Evolutionary conservation across 345 rosid species (phyloP).

Genomic region (Salix viminalis): DNA sequence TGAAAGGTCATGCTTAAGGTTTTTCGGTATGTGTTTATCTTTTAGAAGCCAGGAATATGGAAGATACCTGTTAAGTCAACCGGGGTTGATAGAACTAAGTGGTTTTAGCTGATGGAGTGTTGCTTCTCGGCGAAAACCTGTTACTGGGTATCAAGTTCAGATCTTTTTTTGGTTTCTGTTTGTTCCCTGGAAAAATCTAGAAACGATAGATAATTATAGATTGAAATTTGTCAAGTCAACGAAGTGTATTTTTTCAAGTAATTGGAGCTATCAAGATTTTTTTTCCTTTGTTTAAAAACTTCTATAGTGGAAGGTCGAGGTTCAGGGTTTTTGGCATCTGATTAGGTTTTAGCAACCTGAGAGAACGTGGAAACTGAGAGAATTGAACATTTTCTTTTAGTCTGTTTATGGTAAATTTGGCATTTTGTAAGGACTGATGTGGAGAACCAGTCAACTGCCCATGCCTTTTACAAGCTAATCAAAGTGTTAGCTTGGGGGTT

Average conservation of each 20-base stretch:
- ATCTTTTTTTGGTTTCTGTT: neutral
- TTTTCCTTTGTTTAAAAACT: neutral
- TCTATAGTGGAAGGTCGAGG: neutral
- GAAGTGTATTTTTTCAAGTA: neutral
- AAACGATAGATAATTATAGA: neutral
- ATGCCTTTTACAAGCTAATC: neutral
- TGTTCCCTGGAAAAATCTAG: slow-evolving; percentile 14
- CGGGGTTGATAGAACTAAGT: neutral
- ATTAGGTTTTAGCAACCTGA: neutral
- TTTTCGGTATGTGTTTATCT: neutral
- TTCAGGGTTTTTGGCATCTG: neutral
- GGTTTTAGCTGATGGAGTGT: neutral
- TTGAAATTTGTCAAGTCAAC: neutral
- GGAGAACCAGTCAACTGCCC: neutral
- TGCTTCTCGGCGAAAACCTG: neutral
- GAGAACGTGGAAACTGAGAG: neutral
- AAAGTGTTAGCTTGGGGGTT: neutral
- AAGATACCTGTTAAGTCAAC: neutral
- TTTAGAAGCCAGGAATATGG: neutral
- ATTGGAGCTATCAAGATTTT: neutral
- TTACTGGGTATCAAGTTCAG: neutral
- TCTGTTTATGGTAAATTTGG: neutral
- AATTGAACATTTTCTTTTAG: neutral
- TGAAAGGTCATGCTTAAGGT: neutral
- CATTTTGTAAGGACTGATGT: too few species aligned